Evolutionary conservation across 2,329 filamentous ascomycete species (phyloP).

Genomic region (Pestalotiopsis sp.): DNA sequence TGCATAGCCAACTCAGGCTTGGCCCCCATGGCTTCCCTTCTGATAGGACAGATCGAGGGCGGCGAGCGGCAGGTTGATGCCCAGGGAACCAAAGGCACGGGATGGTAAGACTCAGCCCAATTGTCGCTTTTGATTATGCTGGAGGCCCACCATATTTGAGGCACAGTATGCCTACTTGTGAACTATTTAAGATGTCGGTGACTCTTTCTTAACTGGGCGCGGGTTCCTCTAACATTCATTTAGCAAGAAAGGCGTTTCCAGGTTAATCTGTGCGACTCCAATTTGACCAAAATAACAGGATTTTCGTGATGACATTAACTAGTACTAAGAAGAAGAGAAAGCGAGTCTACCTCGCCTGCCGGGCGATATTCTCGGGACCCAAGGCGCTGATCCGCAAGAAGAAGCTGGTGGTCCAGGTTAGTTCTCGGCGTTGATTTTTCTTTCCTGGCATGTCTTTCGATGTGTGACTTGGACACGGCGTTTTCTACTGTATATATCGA

Average conservation of each 20-base stretch:
- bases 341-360: constrained; percentile 30
- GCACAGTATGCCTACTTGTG: too few relatives aligned
- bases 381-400: constrained; percentile 25
- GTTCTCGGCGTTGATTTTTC: too few relatives aligned
- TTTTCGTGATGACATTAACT: not conserved
- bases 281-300: not conserved
- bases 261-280: too few relatives aligned
- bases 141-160: not conserved
- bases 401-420: constrained; percentile 20
- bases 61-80: not conserved
- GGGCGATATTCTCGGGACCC: constrained; percentile 29
- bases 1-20: not conserved
- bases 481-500: too few relatives aligned
- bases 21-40: not conserved
- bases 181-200: too few relatives aligned
- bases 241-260: too few relatives aligned
- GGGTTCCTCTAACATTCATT: too few relatives aligned
- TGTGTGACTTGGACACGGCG: too few relatives aligned
- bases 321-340: constrained; percentile 16
- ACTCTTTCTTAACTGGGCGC: too few relatives aligned
- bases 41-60: not conserved
- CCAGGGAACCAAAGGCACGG: not conserved
- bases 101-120: not conserved
- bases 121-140: not conserved
- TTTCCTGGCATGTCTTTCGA: too few relatives aligned